Base-by-base conservation (phyloP, 2,329 filamentous ascomycete genomes). In the Xylariaceae sp. region DNA sequence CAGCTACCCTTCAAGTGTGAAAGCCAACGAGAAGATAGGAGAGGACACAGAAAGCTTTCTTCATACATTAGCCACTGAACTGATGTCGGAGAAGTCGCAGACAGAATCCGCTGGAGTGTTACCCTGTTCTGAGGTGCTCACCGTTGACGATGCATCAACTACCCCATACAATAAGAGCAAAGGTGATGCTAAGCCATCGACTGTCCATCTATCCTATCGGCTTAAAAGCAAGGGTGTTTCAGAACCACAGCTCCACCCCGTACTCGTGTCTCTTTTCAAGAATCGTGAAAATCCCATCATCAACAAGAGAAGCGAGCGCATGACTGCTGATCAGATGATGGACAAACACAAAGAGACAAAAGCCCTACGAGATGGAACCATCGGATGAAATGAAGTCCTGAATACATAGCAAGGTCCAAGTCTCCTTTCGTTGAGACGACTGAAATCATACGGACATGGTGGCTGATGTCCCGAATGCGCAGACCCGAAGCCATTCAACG, bases 241-340 rank as follows among this genome's bases (percentile, higher is more conserved):
- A 13, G 51, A 50, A 18, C 51, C 59, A n/a, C 54, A 48, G 28
- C 62, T 62, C 31, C 36, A 52, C 16, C 47, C 57, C 12, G 33
- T 60, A 31, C 43, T 60, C 6, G 56, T 54, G 22, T 16, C 48
- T 28, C 53, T 67, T 13, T 64, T 66, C n/a, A 11, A 39, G 2
- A 13, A n/a, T 16, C 53, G 45, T n/a, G 31, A 48, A 1, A 63
- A 58, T 16, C 58, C 57, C 14, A 57, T 66, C 38, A 40, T 68
- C 22, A 22, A 59, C 44, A 31, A 39, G 3, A 56, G 42, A 19
- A 14, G 46, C 31, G 50, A 50, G 13, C 59, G 63, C 36, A 55
- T 41, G 45, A 59, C 57, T 5, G 60, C 64, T 7, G 17, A 7
- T n/a, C 46, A 64, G 16, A 58, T 66, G 54, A 56, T 56, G 41